Base-by-base conservation (phyloP, 495 filamentous ascomycete genomes). In the Xylaria palmicola region DNA sequence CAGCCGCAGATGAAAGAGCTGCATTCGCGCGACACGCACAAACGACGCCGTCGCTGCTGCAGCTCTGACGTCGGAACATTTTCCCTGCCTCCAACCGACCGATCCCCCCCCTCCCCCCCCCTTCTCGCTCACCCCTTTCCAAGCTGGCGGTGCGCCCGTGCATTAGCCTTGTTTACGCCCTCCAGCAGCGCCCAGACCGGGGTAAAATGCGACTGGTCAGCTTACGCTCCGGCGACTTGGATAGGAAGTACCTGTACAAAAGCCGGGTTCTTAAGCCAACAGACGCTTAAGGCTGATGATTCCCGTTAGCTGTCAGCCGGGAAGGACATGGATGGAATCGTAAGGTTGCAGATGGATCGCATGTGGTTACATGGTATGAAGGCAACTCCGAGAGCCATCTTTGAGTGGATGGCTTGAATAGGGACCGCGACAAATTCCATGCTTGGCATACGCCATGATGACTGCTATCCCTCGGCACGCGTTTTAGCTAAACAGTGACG, bases 141-240 rank as follows among this genome's bases (percentile, higher is more conserved):
- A 56, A 45, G 54, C 30, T 43, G 49, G 49, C 44, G 55, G 44
- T 58, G 41, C 43, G 41, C 43, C 55, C 55, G 39, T 40, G 34
- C 39, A 43, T 43, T 24, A 43, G 53, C 39, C n/a, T 26, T 44
- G 39, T 34, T 43, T n/a, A n/a, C n/a, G 44, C 53, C 53, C 39
- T 12, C 27, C 48, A 29, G 22, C 27, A 51, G 34, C 37, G 52
- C 52, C 34, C 52, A 41, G 32, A 6, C 52, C 53, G 53, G 39
- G 53, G 53, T 29, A 56, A 43, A 43, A 26, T 44, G 43, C 55
- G 43, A 58, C 20, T 58, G 55, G 55, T 49, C 55, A 58, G 55
- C 41, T 58, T 58, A 58, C 55, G 30, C 43, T n/a, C 32, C n/a
- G 27, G 20, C 39, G 10, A 44, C 53, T 4, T 56, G 2, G 39